These are phyloP conservation scores for Phyllosticta ampelicida DNA, from an alignment of 2,329 filamentous ascomycete genomes.

Conservation along the genomic window DNA sequence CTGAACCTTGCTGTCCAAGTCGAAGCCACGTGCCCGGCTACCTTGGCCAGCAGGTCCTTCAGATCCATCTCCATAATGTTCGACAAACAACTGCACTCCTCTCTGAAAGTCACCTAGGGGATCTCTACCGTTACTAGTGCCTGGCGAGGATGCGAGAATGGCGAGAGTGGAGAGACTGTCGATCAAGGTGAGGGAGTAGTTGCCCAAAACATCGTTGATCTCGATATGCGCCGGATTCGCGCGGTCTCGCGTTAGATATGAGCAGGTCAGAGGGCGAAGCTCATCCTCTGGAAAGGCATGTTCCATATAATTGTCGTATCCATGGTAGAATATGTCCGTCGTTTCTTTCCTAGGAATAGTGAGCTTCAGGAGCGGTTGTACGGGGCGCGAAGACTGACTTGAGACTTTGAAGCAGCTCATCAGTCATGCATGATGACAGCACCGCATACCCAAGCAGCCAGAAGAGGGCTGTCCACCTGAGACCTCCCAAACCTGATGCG, in stretches of 20 bases:
- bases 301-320: slow-evolving; percentile 88
- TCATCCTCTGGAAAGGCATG: slow-evolving; percentile 95
- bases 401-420: slow-evolving; percentile 29
- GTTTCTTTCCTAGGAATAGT: slow-evolving; percentile 32
- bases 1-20: slow-evolving; percentile 95
- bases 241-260: slow-evolving; percentile 72
- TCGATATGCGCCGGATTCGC: slow-evolving; percentile 70
- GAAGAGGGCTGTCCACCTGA: slow-evolving; percentile 23
- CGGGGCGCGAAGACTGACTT: slow-evolving; percentile 18
- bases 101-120: slow-evolving; percentile 57
- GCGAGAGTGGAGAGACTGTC: slow-evolving; percentile 92
- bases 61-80: slow-evolving; percentile 78
- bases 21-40: slow-evolving; percentile 67
- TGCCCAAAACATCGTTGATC: slow-evolving; percentile 89
- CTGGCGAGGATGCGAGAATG: slow-evolving; percentile 70
- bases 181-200: slow-evolving; percentile 91
- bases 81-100: slow-evolving; percentile 63
- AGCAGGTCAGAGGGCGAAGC: slow-evolving; percentile 76
- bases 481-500: slow-evolving; percentile 15
- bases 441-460: slow-evolving; percentile 21
- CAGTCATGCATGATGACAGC: slow-evolving; percentile 33
- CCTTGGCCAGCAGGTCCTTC: slow-evolving; percentile 58
- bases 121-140: slow-evolving; percentile 42
- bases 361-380: slow-evolving; percentile 3
- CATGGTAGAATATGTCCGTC: slow-evolving; percentile 84